Conservation (phyloP, 371 early-diverging fungal species). For the Mucor sp. region DNA sequence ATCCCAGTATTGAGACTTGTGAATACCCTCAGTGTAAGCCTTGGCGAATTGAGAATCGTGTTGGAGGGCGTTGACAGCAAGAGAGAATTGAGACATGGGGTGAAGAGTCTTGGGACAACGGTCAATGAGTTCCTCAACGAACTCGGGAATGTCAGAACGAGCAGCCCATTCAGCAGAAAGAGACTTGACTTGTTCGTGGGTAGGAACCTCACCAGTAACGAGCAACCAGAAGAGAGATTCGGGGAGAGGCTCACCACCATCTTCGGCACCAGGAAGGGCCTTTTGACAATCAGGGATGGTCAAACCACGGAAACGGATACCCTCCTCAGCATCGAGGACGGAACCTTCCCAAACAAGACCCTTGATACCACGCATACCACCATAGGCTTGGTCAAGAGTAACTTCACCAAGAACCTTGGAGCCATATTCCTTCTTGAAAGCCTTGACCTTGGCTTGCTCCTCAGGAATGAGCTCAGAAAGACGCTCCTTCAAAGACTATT, state of each 20-base stretch:
- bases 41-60: conserved; percentile 95
- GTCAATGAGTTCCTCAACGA: conserved; percentile 96
- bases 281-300: conserved; percentile 97
- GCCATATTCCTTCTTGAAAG: conserved; percentile 89
- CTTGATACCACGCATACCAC: conserved; percentile 99
- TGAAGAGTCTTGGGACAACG: conserved; percentile 97
- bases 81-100: conserved; percentile 98
- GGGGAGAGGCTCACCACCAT: conserved; percentile 93
- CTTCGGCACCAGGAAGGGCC: conserved; percentile 84
- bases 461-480: conserved; percentile 92
- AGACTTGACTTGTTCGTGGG: conserved; percentile 87
- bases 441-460: conserved; percentile 94
- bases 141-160: conserved; percentile 86
- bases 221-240: conserved; percentile 98
- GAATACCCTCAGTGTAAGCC: conserved; percentile 94
- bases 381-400: conserved; percentile 97
- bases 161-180: conserved; percentile 97
- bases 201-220: conserved; percentile 97
- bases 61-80: conserved; percentile 96
- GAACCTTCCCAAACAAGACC: conserved; percentile 98
- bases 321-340: conserved; percentile 97
- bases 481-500: conserved; percentile 87
- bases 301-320: conserved; percentile 97
- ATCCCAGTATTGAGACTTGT: conserved; percentile 97
- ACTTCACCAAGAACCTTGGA: conserved; percentile 89